A percentile compares a stretch with the other conserved stretches of the same genome.
phyloP scores from a whole-genome alignment of 805 yeast species.

The Wickerhamomyces ciferrii region DNA sequence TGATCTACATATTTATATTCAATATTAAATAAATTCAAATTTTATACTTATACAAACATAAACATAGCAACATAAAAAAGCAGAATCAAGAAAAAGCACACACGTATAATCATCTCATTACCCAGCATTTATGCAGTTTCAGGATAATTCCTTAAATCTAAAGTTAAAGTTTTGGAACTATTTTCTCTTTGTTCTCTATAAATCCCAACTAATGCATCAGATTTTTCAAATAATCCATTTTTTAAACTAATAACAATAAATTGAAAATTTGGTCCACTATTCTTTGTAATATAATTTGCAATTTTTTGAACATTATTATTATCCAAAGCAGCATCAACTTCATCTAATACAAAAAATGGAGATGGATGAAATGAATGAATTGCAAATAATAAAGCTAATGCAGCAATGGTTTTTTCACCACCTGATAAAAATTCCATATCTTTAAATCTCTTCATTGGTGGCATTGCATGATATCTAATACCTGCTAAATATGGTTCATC shows the following conservation, averaged over 20 bases:
- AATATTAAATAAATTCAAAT: background rate
- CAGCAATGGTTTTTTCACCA: slow-evolving; percentile 96
- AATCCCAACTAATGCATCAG: slow-evolving; percentile 90
- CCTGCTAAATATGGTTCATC: slow-evolving; percentile 88
- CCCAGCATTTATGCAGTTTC: slow-evolving; percentile 14
- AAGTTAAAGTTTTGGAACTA: slow-evolving; percentile 66
- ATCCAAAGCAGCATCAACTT: slow-evolving; percentile 97
- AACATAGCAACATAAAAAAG: background rate
- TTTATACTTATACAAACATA: background rate
- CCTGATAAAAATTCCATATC: slow-evolving; percentile 93
- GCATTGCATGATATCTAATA: slow-evolving; percentile 88
- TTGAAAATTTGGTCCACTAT: slow-evolving; percentile 76
- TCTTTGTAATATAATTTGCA: slow-evolving; percentile 76
- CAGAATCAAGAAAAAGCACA: too few species aligned
- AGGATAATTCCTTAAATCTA: slow-evolving; percentile 64
- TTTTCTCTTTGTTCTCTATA: slow-evolving; percentile 75
- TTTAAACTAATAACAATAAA: slow-evolving; percentile 91
- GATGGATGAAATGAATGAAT: slow-evolving; percentile 88
- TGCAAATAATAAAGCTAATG: slow-evolving; percentile 86
- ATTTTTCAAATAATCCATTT: slow-evolving; percentile 78
- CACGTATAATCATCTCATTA: background rate
- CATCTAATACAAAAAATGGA: slow-evolving; percentile 94
- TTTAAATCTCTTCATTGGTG: slow-evolving; percentile 89
- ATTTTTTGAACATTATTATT: slow-evolving; percentile 80
- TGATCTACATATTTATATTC: background rate